Evolutionary conservation across 1,284 basidiomycete genomes (phyloP).

Genomic region (Rhodofomes roseus): DNA sequence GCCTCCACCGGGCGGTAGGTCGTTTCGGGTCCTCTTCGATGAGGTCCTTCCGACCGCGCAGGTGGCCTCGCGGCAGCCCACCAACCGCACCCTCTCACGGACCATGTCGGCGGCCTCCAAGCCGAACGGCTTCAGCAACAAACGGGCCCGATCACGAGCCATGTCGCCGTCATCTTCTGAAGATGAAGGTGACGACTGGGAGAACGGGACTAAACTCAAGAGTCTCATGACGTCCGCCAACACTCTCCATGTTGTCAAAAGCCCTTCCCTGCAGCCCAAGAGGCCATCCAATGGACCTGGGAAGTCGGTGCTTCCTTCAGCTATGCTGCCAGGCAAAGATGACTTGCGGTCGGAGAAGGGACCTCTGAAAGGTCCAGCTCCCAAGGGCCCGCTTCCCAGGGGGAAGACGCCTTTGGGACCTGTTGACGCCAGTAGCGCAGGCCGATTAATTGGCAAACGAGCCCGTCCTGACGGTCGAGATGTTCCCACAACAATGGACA

Average conservation of each 20-base stretch:
- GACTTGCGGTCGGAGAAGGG: constrained; percentile 24
- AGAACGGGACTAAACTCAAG: constrained; percentile 16
- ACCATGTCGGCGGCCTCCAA: constrained; percentile 15
- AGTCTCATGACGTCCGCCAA: constrained; percentile 16
- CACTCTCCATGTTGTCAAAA: constrained; percentile 11
- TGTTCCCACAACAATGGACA: constrained; percentile 11
- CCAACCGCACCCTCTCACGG: constrained; percentile 10
- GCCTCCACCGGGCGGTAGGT: constrained; percentile 45
- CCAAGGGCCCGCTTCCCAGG: constrained; percentile 2
- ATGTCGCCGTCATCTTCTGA: constrained; percentile 25
- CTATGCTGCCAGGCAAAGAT: constrained; percentile 27
- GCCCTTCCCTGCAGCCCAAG: constrained; percentile 8
- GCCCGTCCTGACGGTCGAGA: constrained; percentile 13
- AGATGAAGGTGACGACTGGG: constrained; percentile 25
- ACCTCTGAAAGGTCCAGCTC: constrained; percentile 10
- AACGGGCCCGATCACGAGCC: constrained; percentile 22
- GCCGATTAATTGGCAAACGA: constrained; percentile 21
- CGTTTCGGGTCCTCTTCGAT: constrained; percentile 66
- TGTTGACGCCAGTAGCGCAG: constrained; percentile 1
- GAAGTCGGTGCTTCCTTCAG: constrained; percentile 19
- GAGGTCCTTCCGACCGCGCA: constrained; percentile 33
- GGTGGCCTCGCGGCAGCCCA: constrained; percentile 9
- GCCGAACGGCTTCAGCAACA: constrained; percentile 15
- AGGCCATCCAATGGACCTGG: constrained; percentile 9
- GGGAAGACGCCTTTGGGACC: background rate